phyloP scores from a whole-genome alignment of 2,329 filamentous ascomycete genomes.

The Cercospora zeina region DNA sequence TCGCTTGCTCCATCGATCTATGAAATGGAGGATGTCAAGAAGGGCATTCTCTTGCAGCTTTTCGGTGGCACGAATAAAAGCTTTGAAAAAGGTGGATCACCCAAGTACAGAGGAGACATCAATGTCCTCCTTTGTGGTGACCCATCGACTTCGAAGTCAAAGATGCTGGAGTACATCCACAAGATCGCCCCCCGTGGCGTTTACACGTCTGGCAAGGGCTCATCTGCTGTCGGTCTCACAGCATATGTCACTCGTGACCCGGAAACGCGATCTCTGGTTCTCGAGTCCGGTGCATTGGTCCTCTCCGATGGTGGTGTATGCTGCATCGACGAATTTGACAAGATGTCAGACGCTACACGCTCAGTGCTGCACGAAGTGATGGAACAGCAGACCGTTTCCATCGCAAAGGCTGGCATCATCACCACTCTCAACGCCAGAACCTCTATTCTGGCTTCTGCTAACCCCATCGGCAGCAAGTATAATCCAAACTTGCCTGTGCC shows the following conservation, averaged over 20 bases:
- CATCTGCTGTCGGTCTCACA: constrained; percentile 72
- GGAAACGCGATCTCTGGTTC: constrained; percentile 70
- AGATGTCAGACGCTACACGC: constrained; percentile 73
- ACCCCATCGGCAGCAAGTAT: constrained; percentile 97
- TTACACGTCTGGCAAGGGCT: constrained; percentile 75
- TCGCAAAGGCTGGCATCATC: constrained; percentile 76
- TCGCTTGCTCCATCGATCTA: constrained; percentile 94
- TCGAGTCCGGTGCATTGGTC: constrained; percentile 72
- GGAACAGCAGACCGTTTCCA: constrained; percentile 78
- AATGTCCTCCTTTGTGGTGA: constrained; percentile 96
- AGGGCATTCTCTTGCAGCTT: constrained; percentile 92
- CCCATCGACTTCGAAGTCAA: constrained; percentile 93
- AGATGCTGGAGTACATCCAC: constrained; percentile 91
- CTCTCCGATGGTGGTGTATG: constrained; percentile 74
- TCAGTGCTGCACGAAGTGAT: constrained; percentile 78
- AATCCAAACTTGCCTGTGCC: constrained; percentile 94
- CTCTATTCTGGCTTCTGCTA: constrained; percentile 93
- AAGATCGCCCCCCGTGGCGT: constrained; percentile 91
- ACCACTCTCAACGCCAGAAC: constrained; percentile 92
- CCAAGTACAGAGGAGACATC: constrained; percentile 94
- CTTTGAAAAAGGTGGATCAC: constrained; percentile 93
- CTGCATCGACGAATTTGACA: constrained; percentile 79
- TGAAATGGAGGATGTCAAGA: constrained; percentile 98
- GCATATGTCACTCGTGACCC: constrained; percentile 76
- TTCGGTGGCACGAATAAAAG: constrained; percentile 98